Evolutionary conservation across 805 yeast species (phyloP), one percentile per base, ranked within the genome.

Genomic region (Candida sakaeoensis): DNA sequence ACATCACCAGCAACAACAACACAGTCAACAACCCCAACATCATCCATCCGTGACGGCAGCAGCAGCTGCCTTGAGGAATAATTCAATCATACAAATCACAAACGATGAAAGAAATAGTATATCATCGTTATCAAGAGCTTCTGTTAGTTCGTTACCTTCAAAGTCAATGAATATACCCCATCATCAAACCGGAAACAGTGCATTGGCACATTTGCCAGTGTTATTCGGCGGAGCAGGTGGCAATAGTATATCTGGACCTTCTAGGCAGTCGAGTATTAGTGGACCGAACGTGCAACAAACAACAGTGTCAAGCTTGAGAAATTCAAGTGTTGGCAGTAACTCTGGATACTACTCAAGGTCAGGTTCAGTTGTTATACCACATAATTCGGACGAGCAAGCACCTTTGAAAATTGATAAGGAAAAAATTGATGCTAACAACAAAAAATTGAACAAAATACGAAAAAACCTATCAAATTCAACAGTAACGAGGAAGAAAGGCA

Each of bases 91-190:
- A 38, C 72, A 67, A 48, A 66, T 66, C 26, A 61, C 57, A 4
- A 56, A 63, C 23, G 71, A 68, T 40, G 73, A 68, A 41, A 53
- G 72, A 30, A 57, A 41, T 39, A 60, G 66, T 6, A 51, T 68
- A 10, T 52, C 60, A 18, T 57, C 62, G 39, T 55, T 18, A 10
- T 25, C 37, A 52, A 50, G 72, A 43, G 72, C 63, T 30, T 64
- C 70, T 21, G 66, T 68, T 8, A 61, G 65, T 42, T 63, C 70
- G 4, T 55, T 68, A 22, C 74, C 74, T 7, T 64, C 70, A 13
- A 68, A 68, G 47, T 60, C 66, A 13, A 68, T 68, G 74, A 63
- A 68, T 46, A 68, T 68, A 8, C 74, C 74, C 1, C 74, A 68
- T 48, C 74, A 68, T 50, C 72, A 68, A 42, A 60, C 58, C 54